Conservation (phyloP, 441 rosid genomes). For the Mallotus repandus region DNA sequence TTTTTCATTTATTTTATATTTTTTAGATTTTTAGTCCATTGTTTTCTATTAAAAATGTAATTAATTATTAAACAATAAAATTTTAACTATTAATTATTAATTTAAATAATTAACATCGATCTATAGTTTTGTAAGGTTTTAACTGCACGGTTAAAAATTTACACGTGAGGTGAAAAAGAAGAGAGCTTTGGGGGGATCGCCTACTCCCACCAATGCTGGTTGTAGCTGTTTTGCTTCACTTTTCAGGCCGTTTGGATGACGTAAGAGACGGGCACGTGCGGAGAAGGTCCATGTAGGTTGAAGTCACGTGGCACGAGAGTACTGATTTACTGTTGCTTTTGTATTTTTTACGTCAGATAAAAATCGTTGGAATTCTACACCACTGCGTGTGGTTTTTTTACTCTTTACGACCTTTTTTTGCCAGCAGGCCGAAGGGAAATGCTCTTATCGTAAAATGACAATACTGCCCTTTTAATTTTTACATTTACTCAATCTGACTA, state of each 20-base stretch:
- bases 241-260: conserved; percentile 24
- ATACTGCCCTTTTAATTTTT: too few species aligned
- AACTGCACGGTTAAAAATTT: neutral
- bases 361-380: conserved; percentile 24
- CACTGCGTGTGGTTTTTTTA: conserved; percentile 22
- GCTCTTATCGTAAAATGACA: too few species aligned
- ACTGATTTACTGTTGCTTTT: neutral
- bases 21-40: too few species aligned
- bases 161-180: conserved; percentile 16
- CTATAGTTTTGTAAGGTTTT: neutral
- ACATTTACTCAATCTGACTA: too few species aligned
- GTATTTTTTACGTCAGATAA: neutral
- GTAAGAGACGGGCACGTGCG: conserved; percentile 41
- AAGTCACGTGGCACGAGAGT: conserved; percentile 41
- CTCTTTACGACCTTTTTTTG: too few species aligned
- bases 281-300: conserved; percentile 1
- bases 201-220: neutral
- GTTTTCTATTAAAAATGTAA: too few species aligned
- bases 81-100: too few species aligned
- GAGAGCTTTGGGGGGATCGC: neutral
- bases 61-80: too few species aligned
- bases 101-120: too few species aligned
- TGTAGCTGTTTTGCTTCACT: too few species aligned
- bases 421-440: too few species aligned
- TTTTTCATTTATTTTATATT: too few species aligned